Evolutionary conservation across 352 stramenopile species (phyloP).

Genomic region (Phytopythium ostracodes): DNA sequence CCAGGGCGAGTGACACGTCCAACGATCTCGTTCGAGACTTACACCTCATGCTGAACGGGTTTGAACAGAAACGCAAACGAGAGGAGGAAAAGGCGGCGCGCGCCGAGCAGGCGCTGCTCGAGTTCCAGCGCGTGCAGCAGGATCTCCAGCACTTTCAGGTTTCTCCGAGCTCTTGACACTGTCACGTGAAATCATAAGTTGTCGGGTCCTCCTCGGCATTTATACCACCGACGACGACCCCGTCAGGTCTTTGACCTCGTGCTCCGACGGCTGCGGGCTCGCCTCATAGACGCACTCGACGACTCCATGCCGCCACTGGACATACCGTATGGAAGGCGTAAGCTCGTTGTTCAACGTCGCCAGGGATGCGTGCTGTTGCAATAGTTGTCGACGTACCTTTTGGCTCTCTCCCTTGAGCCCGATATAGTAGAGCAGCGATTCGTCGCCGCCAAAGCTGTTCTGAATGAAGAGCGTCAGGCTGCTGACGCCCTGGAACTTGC

Average conservation of each 20-base stretch:
- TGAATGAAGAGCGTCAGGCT: slow-evolving; percentile 80
- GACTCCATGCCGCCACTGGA: slow-evolving; percentile 77
- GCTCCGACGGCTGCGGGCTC: slow-evolving; percentile 63
- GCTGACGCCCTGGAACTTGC: slow-evolving; percentile 85
- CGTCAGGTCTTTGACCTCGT: slow-evolving; percentile 63
- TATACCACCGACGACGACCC: slow-evolving; percentile 53
- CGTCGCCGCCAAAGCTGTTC: slow-evolving; percentile 63
- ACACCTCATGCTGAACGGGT: slow-evolving; percentile 48
- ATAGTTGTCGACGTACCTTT: slow-evolving; percentile 38
- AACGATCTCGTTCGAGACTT: slow-evolving; percentile 51
- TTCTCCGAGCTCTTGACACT: slow-evolving; percentile 16
- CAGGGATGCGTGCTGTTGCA: too few species aligned
- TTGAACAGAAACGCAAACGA: slow-evolving; percentile 54
- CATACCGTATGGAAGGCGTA: slow-evolving; percentile 10
- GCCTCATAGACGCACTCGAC: slow-evolving; percentile 86
- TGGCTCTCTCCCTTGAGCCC: slow-evolving; percentile 84
- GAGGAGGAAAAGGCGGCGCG: slow-evolving; percentile 56
- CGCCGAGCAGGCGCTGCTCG: slow-evolving; percentile 41
- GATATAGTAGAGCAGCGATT: slow-evolving; percentile 85
- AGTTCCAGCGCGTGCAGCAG: slow-evolving; percentile 50
- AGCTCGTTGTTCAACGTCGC: not conserved
- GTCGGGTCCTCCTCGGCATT: not conserved
- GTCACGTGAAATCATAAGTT: not conserved
- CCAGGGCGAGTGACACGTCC: slow-evolving; percentile 11
- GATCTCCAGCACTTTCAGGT: slow-evolving; percentile 24